Evolutionary conservation across 2,329 filamentous ascomycete genomes (phyloP).

Genomic region (Colletotrichum chlorophyti): DNA sequence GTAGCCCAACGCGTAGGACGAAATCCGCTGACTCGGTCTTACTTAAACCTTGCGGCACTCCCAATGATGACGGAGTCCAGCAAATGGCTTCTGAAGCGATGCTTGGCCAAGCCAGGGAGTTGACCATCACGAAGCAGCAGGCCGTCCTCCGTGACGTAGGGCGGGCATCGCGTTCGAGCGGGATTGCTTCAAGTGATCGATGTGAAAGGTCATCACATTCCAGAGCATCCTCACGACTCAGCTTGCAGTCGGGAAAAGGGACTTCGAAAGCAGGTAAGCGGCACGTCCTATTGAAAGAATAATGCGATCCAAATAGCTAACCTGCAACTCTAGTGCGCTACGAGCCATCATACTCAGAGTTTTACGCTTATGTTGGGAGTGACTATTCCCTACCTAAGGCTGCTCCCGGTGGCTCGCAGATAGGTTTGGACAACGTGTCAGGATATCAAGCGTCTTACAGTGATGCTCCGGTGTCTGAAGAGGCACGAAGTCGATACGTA

Average conservation of each 20-base stretch:
- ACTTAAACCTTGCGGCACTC: neutral
- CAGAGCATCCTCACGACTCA: neutral
- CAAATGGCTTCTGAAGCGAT: slow-evolving; percentile 3
- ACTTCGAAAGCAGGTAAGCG: slow-evolving; percentile 1
- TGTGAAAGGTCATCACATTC: slow-evolving; percentile 1
- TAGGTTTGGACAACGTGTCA: neutral
- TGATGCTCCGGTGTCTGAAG: neutral
- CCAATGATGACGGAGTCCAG: slow-evolving; percentile 4
- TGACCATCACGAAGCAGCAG: slow-evolving; percentile 23
- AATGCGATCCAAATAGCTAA: neutral
- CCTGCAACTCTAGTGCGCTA: slow-evolving; percentile 1
- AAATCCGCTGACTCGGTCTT: neutral
- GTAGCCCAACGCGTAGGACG: slow-evolving; percentile 3
- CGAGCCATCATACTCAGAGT: slow-evolving; percentile 18
- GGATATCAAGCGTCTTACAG: neutral
- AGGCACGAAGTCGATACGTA: neutral
- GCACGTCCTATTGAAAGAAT: neutral
- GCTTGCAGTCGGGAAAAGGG: neutral
- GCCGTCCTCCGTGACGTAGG: slow-evolving; percentile 17
- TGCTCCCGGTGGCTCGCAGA: neutral
- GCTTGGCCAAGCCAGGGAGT: slow-evolving; percentile 13
- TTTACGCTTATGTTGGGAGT: slow-evolving; percentile 13
- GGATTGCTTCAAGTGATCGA: slow-evolving; percentile 11
- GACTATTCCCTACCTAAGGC: neutral
- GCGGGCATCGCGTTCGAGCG: slow-evolving; percentile 10